Evolutionary conservation across 192 early-diverging fungal species (phyloP), one percentile per base, ranked within the genome.

Genomic region (Coemansia sp.): DNA sequence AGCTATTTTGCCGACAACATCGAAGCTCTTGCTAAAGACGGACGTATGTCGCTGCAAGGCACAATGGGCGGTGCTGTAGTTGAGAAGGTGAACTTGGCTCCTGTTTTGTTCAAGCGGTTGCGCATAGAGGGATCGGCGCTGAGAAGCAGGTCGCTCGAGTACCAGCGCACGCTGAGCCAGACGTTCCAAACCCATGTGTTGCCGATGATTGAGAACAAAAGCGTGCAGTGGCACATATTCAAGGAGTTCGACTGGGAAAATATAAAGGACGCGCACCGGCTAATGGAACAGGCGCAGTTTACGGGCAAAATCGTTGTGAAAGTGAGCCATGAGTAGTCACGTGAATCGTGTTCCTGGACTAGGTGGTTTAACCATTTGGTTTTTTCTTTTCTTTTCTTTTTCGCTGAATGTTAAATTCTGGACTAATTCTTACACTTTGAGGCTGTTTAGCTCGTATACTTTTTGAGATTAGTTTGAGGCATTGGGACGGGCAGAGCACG

Each of bases 11-110:
- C 10, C 39, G 59, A 81, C 61, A 86, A 88, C 58, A 57, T 86
- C 9, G 71, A 68, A 5, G 61, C 66, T 11, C 65, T 92, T 48
- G 90, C 87, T 16, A 18, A 73, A 6, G 92, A 94, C 70, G 92
- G 90, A 13, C 83, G 86, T 43, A 87, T 92, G 86, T 86, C 87
- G 27, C 80, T 92, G 59, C 83, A 91, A 16, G 90, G 81, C 1
- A 85, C 87, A 24, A 68, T 93, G 75, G 83, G 86, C 45, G 87
- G 87, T 61, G 45, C 54, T 47, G 62, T 67, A 5, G 68, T 62
- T 27, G 64, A 68, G 22, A 43, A 69, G 0, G 61, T 64, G 5
- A 71, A 70, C 53, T 53, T 76, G 41, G 75, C 39, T 2, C 75
- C 74, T 13, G 57, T 92, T 38, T 66, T 90, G n/a, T 75, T 72